These are phyloP conservation scores for Sclerotinia minor DNA, from an alignment of 2,329 filamentous ascomycete genomes.

Conservation along the genomic window DNA sequence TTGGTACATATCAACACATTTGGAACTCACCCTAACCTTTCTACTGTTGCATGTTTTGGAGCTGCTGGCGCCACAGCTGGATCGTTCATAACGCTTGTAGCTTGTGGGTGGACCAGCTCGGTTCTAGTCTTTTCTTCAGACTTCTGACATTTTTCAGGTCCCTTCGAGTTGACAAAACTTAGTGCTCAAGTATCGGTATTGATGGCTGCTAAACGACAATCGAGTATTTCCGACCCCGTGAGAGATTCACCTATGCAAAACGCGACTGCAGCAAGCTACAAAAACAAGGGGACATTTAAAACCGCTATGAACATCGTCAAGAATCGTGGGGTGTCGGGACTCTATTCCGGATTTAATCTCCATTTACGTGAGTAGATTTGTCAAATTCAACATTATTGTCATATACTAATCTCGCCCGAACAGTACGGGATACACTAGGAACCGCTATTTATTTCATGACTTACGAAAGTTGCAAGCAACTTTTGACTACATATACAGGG, in stretches of 20 bases:
- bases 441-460: conserved; percentile 87
- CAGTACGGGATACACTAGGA: conserved; percentile 79
- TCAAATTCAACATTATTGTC: neutral
- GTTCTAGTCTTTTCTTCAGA: conserved; percentile 11
- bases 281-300: conserved; percentile 74
- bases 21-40: conserved; percentile 69
- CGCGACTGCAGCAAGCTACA: conserved; percentile 60
- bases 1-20: conserved; percentile 69
- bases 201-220: conserved; percentile 60
- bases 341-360: conserved; percentile 79
- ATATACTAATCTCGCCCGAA: conserved; percentile 24
- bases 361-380: conserved; percentile 67
- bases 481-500: conserved; percentile 71
- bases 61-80: conserved; percentile 77
- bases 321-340: conserved; percentile 68
- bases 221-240: conserved; percentile 41
- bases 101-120: conserved; percentile 58
- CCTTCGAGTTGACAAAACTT: conserved; percentile 87
- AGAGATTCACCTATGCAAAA: conserved; percentile 24
- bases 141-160: conserved; percentile 50
- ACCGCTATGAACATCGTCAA: conserved; percentile 76
- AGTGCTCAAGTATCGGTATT: conserved; percentile 83
- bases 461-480: conserved; percentile 82
- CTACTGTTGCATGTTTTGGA: conserved; percentile 75
- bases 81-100: conserved; percentile 75